A percentile compares a stretch with the other conserved stretches of the same genome.
Conservation (phyloP, 306 rosid species). For the Quercus alba region DNA sequence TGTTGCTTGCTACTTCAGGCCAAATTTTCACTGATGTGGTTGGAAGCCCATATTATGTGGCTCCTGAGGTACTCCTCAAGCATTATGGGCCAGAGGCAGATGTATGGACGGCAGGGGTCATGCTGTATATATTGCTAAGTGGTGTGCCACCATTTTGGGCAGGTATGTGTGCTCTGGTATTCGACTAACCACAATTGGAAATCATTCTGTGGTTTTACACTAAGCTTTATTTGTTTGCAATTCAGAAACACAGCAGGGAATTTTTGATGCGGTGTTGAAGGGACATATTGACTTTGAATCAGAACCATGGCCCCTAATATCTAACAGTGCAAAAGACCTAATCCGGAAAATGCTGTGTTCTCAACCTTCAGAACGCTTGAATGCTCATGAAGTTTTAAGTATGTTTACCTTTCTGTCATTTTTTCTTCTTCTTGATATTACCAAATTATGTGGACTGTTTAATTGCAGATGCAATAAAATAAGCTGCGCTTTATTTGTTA, state of each 20-base stretch:
- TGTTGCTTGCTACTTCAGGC: slow-evolving; percentile 42
- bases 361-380: slow-evolving; percentile 71
- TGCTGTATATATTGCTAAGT: slow-evolving; percentile 80
- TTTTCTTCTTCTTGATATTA: slow-evolving; percentile 4
- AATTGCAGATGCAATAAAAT: slow-evolving; percentile 14
- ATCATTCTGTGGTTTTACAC: slow-evolving; percentile 26
- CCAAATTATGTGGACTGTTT: not conserved
- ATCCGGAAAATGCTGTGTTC: slow-evolving; percentile 85
- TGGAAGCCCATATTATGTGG: slow-evolving; percentile 96
- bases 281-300: slow-evolving; percentile 91
- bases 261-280: slow-evolving; percentile 92
- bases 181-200: not conserved
- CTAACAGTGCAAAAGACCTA: slow-evolving; percentile 80
- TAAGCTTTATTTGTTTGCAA: slow-evolving; percentile 37
- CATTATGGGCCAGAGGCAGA: slow-evolving; percentile 94
- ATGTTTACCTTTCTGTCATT: slow-evolving; percentile 40
- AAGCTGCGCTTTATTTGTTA: not conserved
- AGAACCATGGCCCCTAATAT: slow-evolving; percentile 90
- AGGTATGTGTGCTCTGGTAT: slow-evolving; percentile 41
- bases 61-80: slow-evolving; percentile 97
- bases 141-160: slow-evolving; percentile 99
- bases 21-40: slow-evolving; percentile 94
- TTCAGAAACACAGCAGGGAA: slow-evolving; percentile 95
- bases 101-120: slow-evolving; percentile 97
- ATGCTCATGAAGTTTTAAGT: slow-evolving; percentile 93